A percentile compares a stretch with the other conserved stretches of the same genome.
Conservation (phyloP, 2,329 filamentous ascomycete species). For the Didymella lethalis region DNA sequence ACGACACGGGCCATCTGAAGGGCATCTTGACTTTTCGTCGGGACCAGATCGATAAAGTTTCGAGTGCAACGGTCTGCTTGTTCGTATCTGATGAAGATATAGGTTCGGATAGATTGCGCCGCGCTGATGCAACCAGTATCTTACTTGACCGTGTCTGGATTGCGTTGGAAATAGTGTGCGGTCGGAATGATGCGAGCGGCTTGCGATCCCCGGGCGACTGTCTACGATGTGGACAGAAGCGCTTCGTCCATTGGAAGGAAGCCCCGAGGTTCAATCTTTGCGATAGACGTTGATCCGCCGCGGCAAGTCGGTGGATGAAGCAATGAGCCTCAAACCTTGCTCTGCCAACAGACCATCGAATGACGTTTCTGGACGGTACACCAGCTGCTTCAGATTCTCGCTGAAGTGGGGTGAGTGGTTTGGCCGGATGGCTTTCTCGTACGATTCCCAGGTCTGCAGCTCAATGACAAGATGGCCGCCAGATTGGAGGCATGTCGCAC, state of each 20-base stretch:
- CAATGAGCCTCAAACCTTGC: conserved; percentile 37
- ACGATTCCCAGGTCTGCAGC: conserved; percentile 49
- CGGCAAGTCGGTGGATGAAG: conserved; percentile 41
- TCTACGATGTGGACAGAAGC: background rate
- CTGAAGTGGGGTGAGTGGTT: conserved; percentile 46
- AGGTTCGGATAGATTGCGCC: background rate
- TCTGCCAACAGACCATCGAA: conserved; percentile 42
- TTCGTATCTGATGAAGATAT: background rate
- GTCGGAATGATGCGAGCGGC: background rate
- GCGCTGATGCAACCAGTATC: conserved; percentile 1
- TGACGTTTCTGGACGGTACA: conserved; percentile 47
- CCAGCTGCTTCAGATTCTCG: conserved; percentile 35
- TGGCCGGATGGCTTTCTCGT: conserved; percentile 46
- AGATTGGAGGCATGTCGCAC: conserved; percentile 36
- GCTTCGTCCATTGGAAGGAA: background rate
- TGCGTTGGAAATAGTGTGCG: background rate
- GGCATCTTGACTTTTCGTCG: background rate
- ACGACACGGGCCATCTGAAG: conserved; percentile 12
- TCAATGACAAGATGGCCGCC: conserved; percentile 48
- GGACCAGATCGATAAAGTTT: conserved; percentile 13
- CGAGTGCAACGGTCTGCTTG: conserved; percentile 10
- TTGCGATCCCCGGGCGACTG: background rate
- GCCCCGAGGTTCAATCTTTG: conserved; percentile 29
- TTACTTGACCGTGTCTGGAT: background rate
- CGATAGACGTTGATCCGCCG: conserved; percentile 47